Conservation (phyloP, 2,329 filamentous ascomycete species). For the Trichophaea hybrida region DNA sequence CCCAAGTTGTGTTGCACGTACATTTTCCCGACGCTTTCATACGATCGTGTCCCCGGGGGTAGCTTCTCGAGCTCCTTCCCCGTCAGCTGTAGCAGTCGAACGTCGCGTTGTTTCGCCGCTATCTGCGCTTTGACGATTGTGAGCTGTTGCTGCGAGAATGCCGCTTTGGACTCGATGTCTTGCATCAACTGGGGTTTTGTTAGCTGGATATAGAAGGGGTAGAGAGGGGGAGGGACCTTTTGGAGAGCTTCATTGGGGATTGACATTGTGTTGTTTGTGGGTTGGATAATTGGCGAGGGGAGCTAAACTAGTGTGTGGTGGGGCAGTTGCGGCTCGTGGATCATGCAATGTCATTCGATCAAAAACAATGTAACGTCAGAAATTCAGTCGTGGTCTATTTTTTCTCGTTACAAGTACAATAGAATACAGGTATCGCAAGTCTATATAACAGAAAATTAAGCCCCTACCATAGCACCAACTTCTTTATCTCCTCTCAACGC, state of each 20-base stretch:
- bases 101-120: slow-evolving; percentile 70
- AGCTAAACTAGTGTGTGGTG: neutral
- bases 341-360: neutral
- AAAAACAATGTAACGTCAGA: too few species aligned
- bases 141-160: slow-evolving; percentile 84
- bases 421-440: neutral
- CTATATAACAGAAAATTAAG: slow-evolving; percentile 1
- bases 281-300: neutral
- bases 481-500: slow-evolving; percentile 81
- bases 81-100: slow-evolving; percentile 76
- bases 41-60: slow-evolving; percentile 62
- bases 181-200: slow-evolving; percentile 53
- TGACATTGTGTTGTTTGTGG: slow-evolving; percentile 48
- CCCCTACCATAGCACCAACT: slow-evolving; percentile 53
- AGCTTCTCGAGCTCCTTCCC: slow-evolving; percentile 66
- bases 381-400: neutral
- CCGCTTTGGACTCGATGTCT: slow-evolving; percentile 84
- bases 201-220: slow-evolving; percentile 13
- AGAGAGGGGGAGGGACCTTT: slow-evolving; percentile 46
- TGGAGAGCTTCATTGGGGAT: slow-evolving; percentile 88
- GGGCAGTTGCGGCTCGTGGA: neutral
- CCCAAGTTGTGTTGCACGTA: slow-evolving; percentile 35
- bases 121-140: slow-evolving; percentile 73
- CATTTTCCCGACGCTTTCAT: slow-evolving; percentile 97
- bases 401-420: neutral